Evolutionary conservation across 1,284 basidiomycete species (phyloP).

Genomic region (Malassezia dermatis): DNA sequence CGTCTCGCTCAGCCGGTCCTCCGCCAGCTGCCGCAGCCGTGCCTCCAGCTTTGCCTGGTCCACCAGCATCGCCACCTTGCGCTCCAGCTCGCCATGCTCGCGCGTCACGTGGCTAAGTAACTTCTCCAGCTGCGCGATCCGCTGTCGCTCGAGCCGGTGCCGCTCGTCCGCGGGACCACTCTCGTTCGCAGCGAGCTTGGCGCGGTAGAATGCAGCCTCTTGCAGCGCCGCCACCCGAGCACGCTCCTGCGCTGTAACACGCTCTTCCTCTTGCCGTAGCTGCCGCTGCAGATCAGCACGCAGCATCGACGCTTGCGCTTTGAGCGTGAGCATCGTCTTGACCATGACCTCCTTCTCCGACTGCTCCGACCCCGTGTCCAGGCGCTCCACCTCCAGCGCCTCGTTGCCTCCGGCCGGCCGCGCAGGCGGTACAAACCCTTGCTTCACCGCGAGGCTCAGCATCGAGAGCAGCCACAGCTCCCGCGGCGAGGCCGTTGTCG

Average conservation of each 20-base stretch:
- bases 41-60: conserved; percentile 55
- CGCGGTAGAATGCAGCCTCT: conserved; percentile 91
- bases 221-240: conserved; percentile 70
- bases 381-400: conserved; percentile 30
- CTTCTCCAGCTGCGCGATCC: conserved; percentile 67
- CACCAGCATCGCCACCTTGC: conserved; percentile 53
- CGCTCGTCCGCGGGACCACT: conserved; percentile 57
- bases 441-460: conserved; percentile 63
- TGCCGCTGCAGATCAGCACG: conserved; percentile 68
- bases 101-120: conserved; percentile 64
- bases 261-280: conserved; percentile 65
- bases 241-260: conserved; percentile 68
- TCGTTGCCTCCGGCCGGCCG: conserved; percentile 20
- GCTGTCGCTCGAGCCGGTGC: conserved; percentile 65
- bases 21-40: conserved; percentile 59
- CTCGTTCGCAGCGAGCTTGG: conserved; percentile 80
- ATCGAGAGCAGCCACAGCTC: conserved; percentile 79
- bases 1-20: conserved; percentile 70
- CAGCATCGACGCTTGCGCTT: conserved; percentile 75
- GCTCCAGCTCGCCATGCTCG: conserved; percentile 63
- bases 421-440: conserved; percentile 65
- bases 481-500: conserved; percentile 47
- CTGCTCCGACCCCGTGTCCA: conserved; percentile 49
- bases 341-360: conserved; percentile 54
- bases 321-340: conserved; percentile 70